phyloP scores from a whole-genome alignment of 352 stramenopile species.

The Globisporangium uncinulatum region DNA sequence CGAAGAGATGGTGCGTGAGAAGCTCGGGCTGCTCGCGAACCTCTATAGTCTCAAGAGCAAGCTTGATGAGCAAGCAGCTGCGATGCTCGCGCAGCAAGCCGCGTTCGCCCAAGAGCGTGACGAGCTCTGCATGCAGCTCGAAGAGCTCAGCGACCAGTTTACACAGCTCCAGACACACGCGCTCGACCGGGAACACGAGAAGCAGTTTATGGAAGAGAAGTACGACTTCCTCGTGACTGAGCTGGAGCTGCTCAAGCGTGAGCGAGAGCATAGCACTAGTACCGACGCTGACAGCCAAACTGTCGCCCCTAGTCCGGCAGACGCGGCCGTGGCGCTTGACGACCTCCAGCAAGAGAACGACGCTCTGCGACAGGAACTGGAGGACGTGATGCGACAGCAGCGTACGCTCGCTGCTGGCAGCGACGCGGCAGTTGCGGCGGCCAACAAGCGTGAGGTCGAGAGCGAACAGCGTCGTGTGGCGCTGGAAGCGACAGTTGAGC shows the following conservation, averaged over 20 bases:
- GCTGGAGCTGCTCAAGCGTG: slow-evolving; percentile 22
- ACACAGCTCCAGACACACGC: slow-evolving; percentile 4
- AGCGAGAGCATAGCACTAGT: background rate
- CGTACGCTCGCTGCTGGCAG: no score
- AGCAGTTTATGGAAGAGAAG: slow-evolving; percentile 29
- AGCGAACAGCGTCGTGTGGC: no score
- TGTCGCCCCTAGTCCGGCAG: no score
- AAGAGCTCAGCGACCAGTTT: slow-evolving; percentile 14
- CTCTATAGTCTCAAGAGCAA: slow-evolving; percentile 20
- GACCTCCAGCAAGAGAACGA: no score
- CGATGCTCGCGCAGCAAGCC: slow-evolving; percentile 19
- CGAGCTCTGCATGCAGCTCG: slow-evolving; percentile 12
- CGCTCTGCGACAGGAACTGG: no score
- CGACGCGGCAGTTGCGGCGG: no score
- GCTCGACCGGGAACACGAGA: slow-evolving; percentile 23
- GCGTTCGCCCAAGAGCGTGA: slow-evolving; percentile 13
- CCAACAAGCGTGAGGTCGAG: no score
- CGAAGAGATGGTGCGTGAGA: slow-evolving; percentile 17
- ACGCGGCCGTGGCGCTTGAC: no score
- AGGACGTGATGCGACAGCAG: no score
- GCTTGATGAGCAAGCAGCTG: slow-evolving; percentile 10
- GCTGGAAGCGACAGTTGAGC: no score
- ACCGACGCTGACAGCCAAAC: background rate
- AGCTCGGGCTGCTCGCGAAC: slow-evolving; percentile 19
- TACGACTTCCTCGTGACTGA: slow-evolving; percentile 25